Conservation (phyloP, 2,329 filamentous ascomycete genomes). For the Xylariaceae sp. region DNA sequence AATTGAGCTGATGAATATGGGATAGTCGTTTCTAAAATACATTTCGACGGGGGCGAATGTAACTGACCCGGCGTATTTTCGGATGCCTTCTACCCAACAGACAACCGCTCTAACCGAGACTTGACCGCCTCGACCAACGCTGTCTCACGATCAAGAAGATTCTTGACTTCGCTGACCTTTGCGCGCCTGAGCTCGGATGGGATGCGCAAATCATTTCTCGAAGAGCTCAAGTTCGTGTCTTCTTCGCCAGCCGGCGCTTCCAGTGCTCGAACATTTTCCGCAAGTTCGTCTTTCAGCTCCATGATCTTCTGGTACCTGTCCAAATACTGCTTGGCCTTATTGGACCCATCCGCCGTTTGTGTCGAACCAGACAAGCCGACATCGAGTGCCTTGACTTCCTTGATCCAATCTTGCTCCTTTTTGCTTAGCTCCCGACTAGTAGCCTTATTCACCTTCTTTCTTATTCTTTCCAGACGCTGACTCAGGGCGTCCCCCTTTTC, state of each 20-base stretch:
- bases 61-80: constrained; percentile 12
- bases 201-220: constrained; percentile 45
- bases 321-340: constrained; percentile 45
- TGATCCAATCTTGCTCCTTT: constrained; percentile 51
- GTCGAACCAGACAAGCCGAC: constrained; percentile 38
- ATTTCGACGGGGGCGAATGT: constrained; percentile 12
- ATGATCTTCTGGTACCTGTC: constrained; percentile 54
- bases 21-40: constrained; percentile 15
- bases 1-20: constrained; percentile 9
- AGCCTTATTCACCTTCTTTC: constrained; percentile 39
- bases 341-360: constrained; percentile 29
- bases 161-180: constrained; percentile 59
- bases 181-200: constrained; percentile 55
- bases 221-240: constrained; percentile 27
- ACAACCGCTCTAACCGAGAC: constrained; percentile 54
- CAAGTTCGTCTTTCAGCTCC: constrained; percentile 47
- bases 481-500: constrained; percentile 43
- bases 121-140: constrained; percentile 63
- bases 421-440: constrained; percentile 51
- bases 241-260: constrained; percentile 26
- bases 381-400: constrained; percentile 37
- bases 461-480: constrained; percentile 47
- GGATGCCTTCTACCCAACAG: constrained; percentile 23
- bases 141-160: constrained; percentile 59
- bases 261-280: constrained; percentile 45